Base-by-base conservation (phyloP, 768 basidiomycete species). In the Mycena chlorophos region DNA sequence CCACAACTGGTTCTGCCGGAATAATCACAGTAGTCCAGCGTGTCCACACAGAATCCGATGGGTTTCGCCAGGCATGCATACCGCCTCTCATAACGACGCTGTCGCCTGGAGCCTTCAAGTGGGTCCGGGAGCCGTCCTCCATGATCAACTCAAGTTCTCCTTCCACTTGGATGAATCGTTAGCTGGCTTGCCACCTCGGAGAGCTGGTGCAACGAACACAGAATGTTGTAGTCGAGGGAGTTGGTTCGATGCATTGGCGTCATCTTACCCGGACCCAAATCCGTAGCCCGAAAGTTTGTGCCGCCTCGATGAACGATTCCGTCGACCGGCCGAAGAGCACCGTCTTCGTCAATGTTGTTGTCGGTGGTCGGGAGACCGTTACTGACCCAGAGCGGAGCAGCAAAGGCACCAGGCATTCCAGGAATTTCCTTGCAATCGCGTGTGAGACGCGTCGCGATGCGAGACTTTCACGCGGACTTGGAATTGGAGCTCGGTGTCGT, bases 11-110 rank as follows among this genome's bases (percentile, higher is more conserved):
- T 49, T 83, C 73, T 22, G 84, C 83, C 54, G 82, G 75, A 50
- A 86, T 70, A 26, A 86, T 61, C 42, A 82, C 74, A 8, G 77
- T 73, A 31, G 78, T 67, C 82, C 81, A 85, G 22, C 82, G 71
- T 10, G 78, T 67, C 78, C 81, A 84, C 23, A 68, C 63, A 10
- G 69, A 23, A 27, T 5, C 67, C 1, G 79, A 78, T 10, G 83
- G 81, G 66, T 86, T 86, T 51, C 67, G 78, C 85, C 84, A 87
- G 16, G 79, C 80, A 60, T 86, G 85, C 66, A 83, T 72, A 0
- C 78, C 82, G 8, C 84, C 85, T 54, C 77, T 78, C 68, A 83
- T 80, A 29, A 85, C 69, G 43, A 85, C 78, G 1, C 74, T 72
- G 65, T 84, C 83, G 28, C 83, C 84, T 22, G 82, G 78, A 50